Evolutionary conservation across 2,329 filamentous ascomycete species (phyloP).

Genomic region (Neoscytalidium dimidiatum): DNA sequence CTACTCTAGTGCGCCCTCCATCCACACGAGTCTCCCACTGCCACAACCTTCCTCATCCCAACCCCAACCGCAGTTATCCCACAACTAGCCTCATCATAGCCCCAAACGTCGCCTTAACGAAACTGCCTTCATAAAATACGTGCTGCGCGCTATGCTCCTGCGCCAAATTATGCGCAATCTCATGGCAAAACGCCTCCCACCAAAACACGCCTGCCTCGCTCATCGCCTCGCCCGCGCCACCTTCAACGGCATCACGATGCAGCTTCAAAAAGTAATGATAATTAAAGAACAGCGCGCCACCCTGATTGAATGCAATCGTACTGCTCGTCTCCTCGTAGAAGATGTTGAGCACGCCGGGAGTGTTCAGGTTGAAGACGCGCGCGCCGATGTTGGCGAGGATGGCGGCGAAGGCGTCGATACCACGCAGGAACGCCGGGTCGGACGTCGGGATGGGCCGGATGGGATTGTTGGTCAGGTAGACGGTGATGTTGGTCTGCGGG

Average conservation of each 20-base stretch:
- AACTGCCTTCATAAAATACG: slow-evolving; percentile 19
- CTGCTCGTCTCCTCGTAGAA: slow-evolving; percentile 51
- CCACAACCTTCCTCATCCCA: background rate
- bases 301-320: slow-evolving; percentile 80
- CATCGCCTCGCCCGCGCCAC: slow-evolving; percentile 4
- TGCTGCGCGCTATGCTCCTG: slow-evolving; percentile 56
- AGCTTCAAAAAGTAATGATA: slow-evolving; percentile 81
- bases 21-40: background rate
- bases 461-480: slow-evolving; percentile 11
- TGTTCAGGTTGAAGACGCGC: background rate
- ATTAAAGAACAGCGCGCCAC: slow-evolving; percentile 91
- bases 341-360: slow-evolving; percentile 59
- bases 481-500: slow-evolving; percentile 1
- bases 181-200: slow-evolving; percentile 95
- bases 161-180: slow-evolving; percentile 92
- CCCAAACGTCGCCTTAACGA: slow-evolving; percentile 17
- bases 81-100: background rate
- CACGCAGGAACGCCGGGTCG: background rate
- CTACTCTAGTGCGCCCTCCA: background rate
- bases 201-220: slow-evolving; percentile 79
- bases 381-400: background rate
- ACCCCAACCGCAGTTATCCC: background rate
- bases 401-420: background rate
- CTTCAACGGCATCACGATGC: slow-evolving; percentile 56
- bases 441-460: background rate